These are phyloP conservation scores for Lactarius psammicola DNA, from an alignment of 768 basidiomycete genomes.

Conservation along the genomic window DNA sequence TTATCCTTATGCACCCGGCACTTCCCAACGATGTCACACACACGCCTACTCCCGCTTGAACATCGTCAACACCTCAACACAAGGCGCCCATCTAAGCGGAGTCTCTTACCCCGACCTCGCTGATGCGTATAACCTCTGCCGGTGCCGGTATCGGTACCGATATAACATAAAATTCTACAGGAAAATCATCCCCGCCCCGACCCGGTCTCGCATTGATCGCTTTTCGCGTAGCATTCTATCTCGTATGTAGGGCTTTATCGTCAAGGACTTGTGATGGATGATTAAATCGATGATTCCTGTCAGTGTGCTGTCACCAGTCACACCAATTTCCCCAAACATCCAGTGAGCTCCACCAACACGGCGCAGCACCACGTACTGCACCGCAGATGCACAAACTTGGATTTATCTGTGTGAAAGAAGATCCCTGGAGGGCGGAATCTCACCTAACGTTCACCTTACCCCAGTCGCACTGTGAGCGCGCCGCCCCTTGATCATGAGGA, in stretches of 20 bases:
- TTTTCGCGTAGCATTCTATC: neutral
- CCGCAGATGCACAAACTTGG: neutral
- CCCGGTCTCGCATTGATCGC: neutral
- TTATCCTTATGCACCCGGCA: slow-evolving; percentile 1
- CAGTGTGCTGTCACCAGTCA: no score
- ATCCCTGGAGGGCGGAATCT: neutral
- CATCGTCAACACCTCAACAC: neutral
- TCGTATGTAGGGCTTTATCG: no score
- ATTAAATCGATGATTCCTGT: no score
- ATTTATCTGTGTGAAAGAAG: neutral
- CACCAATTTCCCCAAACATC: neutral
- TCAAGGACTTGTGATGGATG: neutral
- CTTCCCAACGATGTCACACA: neutral
- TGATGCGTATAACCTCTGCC: neutral
- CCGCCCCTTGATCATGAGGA: neutral
- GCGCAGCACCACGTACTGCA: neutral
- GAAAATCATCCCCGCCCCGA: neutral
- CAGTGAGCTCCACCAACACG: neutral
- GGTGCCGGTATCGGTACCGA: neutral
- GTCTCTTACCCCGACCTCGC: neutral
- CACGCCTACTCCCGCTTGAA: neutral
- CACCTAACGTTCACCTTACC: neutral
- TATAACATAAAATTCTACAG: neutral
- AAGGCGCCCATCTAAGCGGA: neutral
- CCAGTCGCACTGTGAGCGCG: neutral